Evolutionary conservation across 768 basidiomycete genomes (phyloP), one percentile per base, ranked within the genome.

Genomic region (Agrocybe praecox): DNA sequence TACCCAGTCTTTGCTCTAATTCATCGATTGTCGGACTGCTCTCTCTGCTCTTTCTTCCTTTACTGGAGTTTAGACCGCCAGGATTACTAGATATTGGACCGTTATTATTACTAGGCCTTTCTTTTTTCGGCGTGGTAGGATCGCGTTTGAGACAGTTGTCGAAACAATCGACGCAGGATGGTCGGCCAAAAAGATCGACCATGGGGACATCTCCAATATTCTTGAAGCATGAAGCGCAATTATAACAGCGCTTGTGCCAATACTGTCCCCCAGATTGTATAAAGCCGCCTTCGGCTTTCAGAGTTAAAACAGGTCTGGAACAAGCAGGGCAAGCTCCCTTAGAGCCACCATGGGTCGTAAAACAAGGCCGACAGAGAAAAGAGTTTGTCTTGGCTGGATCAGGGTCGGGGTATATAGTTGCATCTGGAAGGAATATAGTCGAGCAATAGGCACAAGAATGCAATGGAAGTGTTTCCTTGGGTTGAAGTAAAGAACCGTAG

Each of bases 181-280:
- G 92, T 29, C 82, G 80, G 4, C 92, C 92, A 12, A 91, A 73
- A n/a, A 94, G 73, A 69, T 94, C 92, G 29, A 94, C 88, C 84
- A 92, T 86, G 0, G 92, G 92, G 1, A 74, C 73, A 60, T 88
- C 81, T 8, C 90, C 87, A 29, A 94, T 86, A 59, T 86, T 81
- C 72, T 84, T 89, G 68, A 74, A 79, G 66, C 92, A 94, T 6
- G 83, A 85, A 15, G 80, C 76, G 65, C 92, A 94, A 59, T 77
- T 78, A 72, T 93, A 94, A 68, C 92, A 94, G 46, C 75, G 79
- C 69, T 88, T 90, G 66, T 94, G 92, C 92, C 92, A 94, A 61
- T 86, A 82, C 44, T 80, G 80, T 43, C 83, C 85, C 6, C 81
- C 80, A 6, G 83, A 84, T 67, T 92, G 86, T 43, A 94, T 78